Percentiles rank a stretch among this genome's conserved stretches.
Conservation (phyloP, 208 protist genomes). For the Naegleria gruberi region DNA sequence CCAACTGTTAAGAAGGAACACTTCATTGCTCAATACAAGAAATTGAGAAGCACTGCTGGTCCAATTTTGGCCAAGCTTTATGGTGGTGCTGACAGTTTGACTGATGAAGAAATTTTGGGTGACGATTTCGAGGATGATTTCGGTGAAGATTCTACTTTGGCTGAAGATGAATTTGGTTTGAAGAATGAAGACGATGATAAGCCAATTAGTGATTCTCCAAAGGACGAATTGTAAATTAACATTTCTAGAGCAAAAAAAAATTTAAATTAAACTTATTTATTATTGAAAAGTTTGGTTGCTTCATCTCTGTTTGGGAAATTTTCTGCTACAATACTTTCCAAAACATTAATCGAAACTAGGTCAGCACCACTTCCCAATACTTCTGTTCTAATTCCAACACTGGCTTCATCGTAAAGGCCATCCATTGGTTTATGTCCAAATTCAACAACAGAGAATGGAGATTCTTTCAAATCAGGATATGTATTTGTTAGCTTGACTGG, state of each 20-base stretch:
- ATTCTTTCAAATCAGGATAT: neutral
- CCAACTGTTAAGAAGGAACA: slow-evolving; percentile 83
- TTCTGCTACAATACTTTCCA: neutral
- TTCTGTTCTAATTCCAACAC: neutral
- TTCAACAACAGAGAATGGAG: neutral
- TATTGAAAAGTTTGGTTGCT: neutral
- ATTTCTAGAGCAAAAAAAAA: neutral
- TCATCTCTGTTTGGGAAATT: neutral
- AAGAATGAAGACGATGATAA: neutral
- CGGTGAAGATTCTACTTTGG: neutral
- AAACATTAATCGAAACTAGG: neutral
- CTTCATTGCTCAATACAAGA: slow-evolving; percentile 73
- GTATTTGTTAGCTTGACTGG: neutral
- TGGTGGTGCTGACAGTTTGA: slow-evolving; percentile 10
- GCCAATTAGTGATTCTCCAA: neutral
- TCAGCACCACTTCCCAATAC: neutral
- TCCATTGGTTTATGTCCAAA: neutral
- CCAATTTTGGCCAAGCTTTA: slow-evolving; percentile 89
- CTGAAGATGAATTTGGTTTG: neutral
- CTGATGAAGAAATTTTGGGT: neutral
- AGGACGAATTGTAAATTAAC: slow-evolving; percentile 8
- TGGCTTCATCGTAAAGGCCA: neutral
- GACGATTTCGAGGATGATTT: neutral
- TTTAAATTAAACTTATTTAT: neutral
- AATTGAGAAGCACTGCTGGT: slow-evolving; percentile 75